These are phyloP conservation scores for Xylaria sp. DNA, from an alignment of 2,329 filamentous ascomycete genomes.

Conservation along the genomic window DNA sequence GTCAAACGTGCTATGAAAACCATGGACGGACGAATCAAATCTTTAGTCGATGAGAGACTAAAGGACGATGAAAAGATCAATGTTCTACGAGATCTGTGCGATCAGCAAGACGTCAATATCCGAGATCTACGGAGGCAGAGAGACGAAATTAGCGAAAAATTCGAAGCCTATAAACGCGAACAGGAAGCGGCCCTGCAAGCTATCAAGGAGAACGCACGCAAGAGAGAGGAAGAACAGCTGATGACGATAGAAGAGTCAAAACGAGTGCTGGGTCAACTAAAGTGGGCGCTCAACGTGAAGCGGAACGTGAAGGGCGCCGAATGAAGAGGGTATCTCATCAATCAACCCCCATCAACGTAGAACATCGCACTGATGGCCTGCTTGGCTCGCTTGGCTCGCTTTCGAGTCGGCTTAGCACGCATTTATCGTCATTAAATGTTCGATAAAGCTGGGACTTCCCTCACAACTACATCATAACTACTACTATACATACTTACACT, in stretches of 20 bases:
- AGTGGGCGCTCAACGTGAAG: constrained; percentile 78
- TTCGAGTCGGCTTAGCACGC: constrained; percentile 30
- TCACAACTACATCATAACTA: constrained; percentile 6
- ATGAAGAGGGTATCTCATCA: constrained; percentile 48
- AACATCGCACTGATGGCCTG: constrained; percentile 6
- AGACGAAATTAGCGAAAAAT: constrained; percentile 67
- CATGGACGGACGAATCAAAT: constrained; percentile 65
- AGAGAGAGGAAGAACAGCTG: constrained; percentile 71
- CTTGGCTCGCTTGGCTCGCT: constrained; percentile 29
- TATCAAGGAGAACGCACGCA: constrained; percentile 68
- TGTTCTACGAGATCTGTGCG: constrained; percentile 74
- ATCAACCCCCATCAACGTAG: neutral
- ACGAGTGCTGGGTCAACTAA: constrained; percentile 73
- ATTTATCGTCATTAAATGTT: constrained; percentile 6
- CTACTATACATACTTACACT: constrained; percentile 28
- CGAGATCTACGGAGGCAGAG: constrained; percentile 70
- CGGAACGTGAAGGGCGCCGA: constrained; percentile 67
- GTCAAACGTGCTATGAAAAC: constrained; percentile 63
- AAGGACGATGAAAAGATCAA: constrained; percentile 72
- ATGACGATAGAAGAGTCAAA: constrained; percentile 67
- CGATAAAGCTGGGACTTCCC: neutral
- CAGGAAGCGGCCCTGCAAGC: constrained; percentile 70
- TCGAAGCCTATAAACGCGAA: constrained; percentile 72
- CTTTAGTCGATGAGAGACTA: constrained; percentile 65
- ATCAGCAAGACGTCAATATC: constrained; percentile 78